A percentile compares a stretch with the other conserved stretches of the same genome.
phyloP scores from a whole-genome alignment of 2,329 filamentous ascomycete species.

The Botrytis elliptica region DNA sequence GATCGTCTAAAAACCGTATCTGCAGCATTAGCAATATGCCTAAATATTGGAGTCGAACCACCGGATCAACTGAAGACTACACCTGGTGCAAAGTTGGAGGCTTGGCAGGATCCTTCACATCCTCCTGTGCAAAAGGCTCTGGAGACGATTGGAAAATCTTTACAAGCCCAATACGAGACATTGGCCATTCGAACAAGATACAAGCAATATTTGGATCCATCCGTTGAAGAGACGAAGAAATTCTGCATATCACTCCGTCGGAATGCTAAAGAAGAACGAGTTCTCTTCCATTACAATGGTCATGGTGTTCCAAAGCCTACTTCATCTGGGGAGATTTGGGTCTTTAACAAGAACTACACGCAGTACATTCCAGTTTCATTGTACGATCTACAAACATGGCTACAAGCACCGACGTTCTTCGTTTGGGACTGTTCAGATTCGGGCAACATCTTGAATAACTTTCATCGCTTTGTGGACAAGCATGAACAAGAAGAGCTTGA shows the following conservation, averaged over 20 bases:
- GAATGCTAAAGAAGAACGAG: constrained; percentile 92
- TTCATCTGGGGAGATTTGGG: constrained; percentile 95
- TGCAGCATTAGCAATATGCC: constrained; percentile 86
- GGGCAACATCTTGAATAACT: constrained; percentile 92
- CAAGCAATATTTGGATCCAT: constrained; percentile 94
- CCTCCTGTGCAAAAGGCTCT: constrained; percentile 80
- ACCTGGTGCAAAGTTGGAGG: constrained; percentile 89
- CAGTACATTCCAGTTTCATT: constrained; percentile 97
- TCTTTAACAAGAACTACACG: constrained; percentile 98
- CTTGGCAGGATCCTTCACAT: constrained; percentile 90
- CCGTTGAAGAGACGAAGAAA: constrained; percentile 95
- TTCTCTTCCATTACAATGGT: constrained; percentile 98
- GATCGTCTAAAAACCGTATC: constrained; percentile 96
- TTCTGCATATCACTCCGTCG: constrained; percentile 87
- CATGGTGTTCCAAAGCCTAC: constrained; percentile 97
- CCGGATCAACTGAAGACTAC: constrained; percentile 95
- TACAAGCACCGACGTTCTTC: constrained; percentile 91
- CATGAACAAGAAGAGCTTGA: constrained; percentile 88
- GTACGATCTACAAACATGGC: constrained; percentile 93
- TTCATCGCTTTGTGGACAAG: constrained; percentile 91
- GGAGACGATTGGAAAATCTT: constrained; percentile 90
- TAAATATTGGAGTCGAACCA: constrained; percentile 97
- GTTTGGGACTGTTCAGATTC: constrained; percentile 98
- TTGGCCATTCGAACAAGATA: constrained; percentile 94
- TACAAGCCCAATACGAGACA: constrained; percentile 97